Evolutionary conservation across 345 rosid genomes (phyloP), one percentile per base, ranked within the genome.

Genomic region (Ceriops zippeliana): DNA sequence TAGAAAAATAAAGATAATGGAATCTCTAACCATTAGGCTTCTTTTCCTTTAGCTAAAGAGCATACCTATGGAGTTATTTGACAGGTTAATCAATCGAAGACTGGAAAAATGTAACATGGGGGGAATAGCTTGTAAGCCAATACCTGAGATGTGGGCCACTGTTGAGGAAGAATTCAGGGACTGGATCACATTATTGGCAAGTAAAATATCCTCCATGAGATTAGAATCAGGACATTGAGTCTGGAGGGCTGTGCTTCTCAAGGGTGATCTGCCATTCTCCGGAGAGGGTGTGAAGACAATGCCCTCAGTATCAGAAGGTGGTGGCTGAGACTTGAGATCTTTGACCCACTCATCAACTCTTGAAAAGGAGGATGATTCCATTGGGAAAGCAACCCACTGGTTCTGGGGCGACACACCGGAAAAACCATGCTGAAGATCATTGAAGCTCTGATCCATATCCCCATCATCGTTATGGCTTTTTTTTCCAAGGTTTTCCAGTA

Each of bases 341-440:
- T 70, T 85, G 27, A 95, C 91, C 97, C 99, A 91, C 42, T 89
- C 88, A 27, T 89, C 86, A 6, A 91, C 96, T 76, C 99, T 85
- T 37, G 82, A 71, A 75, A 84, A 84, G 0, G 91, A 82, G 5
- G 96, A 84, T 2, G 96, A 82, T 27, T 81, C 87, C 0, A 75
- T 80, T 20, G 89, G 74, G 83, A 95, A 88, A 1, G 97, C 99
- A 66, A 91, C 85, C 97, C 96, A 87, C 24, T 88, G 96, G 61
- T 89, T 86, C 73, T 79, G 82, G 56, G 90, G 85, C 92, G 92
- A 86, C 20, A 81, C 65, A 70, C 86, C 75, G 13, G 90, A 80
- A 31, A 76, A 61, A 62, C 77, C 82, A 34, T 32, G 60, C 10
- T 68, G 75, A 38, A 82, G 75, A 49, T 84, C 85, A 19, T 72